Percentiles rank a stretch among this genome's conserved stretches.
phyloP scores from a whole-genome alignment of 768 basidiomycete genomes.

The Asterophora lycoperdoides region DNA sequence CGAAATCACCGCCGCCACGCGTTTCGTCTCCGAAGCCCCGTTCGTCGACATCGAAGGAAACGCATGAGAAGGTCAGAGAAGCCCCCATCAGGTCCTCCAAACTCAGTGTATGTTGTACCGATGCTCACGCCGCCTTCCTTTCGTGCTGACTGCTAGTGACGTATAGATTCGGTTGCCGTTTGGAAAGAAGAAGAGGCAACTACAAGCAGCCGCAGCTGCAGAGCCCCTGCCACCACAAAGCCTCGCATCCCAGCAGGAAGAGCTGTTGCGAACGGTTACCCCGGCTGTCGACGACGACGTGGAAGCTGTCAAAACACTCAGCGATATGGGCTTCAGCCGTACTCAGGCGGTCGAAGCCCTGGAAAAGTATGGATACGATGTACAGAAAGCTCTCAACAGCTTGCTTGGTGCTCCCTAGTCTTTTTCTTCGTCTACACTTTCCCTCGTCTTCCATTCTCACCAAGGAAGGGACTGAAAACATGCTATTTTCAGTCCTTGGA shows the following conservation, averaged over 20 bases:
- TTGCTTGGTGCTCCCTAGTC: constrained; percentile 37
- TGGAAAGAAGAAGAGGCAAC: constrained; percentile 72
- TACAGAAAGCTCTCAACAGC: constrained; percentile 72
- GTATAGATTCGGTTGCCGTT: constrained; percentile 70
- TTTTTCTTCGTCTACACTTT: background rate
- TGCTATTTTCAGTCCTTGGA: background rate
- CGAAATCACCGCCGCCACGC: constrained; percentile 48
- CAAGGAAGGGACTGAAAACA: background rate
- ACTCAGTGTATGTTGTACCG: constrained; percentile 57
- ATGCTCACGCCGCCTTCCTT: background rate
- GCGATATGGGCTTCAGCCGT: constrained; percentile 88
- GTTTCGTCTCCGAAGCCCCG: constrained; percentile 56
- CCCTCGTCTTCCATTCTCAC: background rate
- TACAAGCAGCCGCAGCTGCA: constrained; percentile 51
- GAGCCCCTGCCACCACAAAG: constrained; percentile 40
- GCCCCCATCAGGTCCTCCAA: constrained; percentile 61
- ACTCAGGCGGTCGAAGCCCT: constrained; percentile 78
- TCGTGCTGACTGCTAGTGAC: constrained; percentile 2
- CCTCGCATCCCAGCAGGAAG: constrained; percentile 43
- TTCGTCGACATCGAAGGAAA: constrained; percentile 56
- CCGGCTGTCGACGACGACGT: constrained; percentile 68
- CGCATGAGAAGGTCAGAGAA: constrained; percentile 55
- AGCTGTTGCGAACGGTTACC: constrained; percentile 36
- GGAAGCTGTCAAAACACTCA: constrained; percentile 72
- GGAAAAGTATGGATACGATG: constrained; percentile 80